Evolutionary conservation across 2,329 filamentous ascomycete genomes (phyloP).

Genomic region (Aspergillus pseudoviridinutans): DNA sequence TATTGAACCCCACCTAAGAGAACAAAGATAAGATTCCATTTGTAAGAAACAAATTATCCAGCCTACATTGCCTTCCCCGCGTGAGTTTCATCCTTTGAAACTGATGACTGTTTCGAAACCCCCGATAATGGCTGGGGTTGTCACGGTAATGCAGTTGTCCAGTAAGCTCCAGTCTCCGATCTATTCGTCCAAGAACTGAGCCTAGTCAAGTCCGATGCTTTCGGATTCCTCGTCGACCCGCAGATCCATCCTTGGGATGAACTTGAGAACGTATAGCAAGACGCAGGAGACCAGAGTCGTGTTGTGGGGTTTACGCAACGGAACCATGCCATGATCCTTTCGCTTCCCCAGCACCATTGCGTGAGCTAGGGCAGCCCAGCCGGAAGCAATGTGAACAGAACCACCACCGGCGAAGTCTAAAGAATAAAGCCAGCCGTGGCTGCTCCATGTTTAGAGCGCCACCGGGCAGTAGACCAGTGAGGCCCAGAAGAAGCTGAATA

Average conservation of each 20-base stretch:
- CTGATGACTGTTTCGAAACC: constrained; percentile 10
- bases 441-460: constrained; percentile 76
- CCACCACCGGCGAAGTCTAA: constrained; percentile 73
- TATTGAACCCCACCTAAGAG: not conserved
- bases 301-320: constrained; percentile 61
- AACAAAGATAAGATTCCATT: not conserved
- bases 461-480: constrained; percentile 70
- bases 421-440: constrained; percentile 66
- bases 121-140: constrained; percentile 9
- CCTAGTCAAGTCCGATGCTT: constrained; percentile 52
- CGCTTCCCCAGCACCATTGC: constrained; percentile 70
- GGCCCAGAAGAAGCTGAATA: constrained; percentile 69
- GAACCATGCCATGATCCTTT: constrained; percentile 50
- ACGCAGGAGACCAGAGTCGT: constrained; percentile 65
- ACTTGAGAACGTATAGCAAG: constrained; percentile 51
- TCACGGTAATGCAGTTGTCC: constrained; percentile 9
- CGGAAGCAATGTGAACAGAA: constrained; percentile 70
- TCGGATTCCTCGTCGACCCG: constrained; percentile 54
- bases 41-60: not conserved
- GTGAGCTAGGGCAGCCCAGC: constrained; percentile 68
- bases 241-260: constrained; percentile 51
- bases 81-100: constrained; percentile 6
- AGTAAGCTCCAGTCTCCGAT: constrained; percentile 50
- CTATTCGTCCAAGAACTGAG: constrained; percentile 56
- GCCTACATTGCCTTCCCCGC: constrained; percentile 3